Conservation (phyloP, 73 alveolate genomes). For the Paramecium tetraurelia region DNA sequence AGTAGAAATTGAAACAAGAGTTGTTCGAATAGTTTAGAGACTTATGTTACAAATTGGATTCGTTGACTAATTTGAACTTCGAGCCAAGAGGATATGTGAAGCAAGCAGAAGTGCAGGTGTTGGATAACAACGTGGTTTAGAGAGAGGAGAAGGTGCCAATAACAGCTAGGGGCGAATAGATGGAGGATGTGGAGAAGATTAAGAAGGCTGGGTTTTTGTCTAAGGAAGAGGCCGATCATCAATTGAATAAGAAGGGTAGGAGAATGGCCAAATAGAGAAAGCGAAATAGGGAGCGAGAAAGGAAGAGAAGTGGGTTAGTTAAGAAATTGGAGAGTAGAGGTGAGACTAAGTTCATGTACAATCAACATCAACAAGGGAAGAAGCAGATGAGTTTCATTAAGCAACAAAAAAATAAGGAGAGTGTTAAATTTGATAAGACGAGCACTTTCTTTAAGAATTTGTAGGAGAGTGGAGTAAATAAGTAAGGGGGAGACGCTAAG, state of each 20-base stretch:
- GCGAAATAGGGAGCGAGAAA: constrained; percentile 33
- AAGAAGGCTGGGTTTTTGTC: constrained; percentile 21
- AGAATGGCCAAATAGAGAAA: constrained; percentile 45
- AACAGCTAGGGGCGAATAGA: neutral
- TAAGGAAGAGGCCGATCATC: constrained; percentile 37
- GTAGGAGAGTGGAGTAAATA: constrained; percentile 23
- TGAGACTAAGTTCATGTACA: constrained; percentile 55
- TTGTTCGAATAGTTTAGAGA: constrained; percentile 48
- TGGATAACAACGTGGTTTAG: neutral
- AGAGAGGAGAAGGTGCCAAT: constrained; percentile 61
- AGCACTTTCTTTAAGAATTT: constrained; percentile 58
- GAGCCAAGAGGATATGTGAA: constrained; percentile 47
- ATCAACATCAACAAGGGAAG: constrained; percentile 43
- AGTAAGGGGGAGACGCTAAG: neutral
- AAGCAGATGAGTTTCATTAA: neutral
- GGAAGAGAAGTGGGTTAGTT: constrained; percentile 30
- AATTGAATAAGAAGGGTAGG: neutral
- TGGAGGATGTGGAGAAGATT: constrained; percentile 46
- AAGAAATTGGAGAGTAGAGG: constrained; percentile 55
- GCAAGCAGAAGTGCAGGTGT: constrained; percentile 39
- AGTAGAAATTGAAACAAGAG: constrained; percentile 54
- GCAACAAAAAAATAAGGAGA: constrained; percentile 30
- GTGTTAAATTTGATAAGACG: constrained; percentile 54
- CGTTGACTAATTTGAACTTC: constrained; percentile 42
- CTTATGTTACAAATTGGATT: constrained; percentile 56